A percentile compares a stretch with the other conserved stretches of the same genome.
Conservation (phyloP, 306 rosid genomes). For the Castanea mollissima region DNA sequence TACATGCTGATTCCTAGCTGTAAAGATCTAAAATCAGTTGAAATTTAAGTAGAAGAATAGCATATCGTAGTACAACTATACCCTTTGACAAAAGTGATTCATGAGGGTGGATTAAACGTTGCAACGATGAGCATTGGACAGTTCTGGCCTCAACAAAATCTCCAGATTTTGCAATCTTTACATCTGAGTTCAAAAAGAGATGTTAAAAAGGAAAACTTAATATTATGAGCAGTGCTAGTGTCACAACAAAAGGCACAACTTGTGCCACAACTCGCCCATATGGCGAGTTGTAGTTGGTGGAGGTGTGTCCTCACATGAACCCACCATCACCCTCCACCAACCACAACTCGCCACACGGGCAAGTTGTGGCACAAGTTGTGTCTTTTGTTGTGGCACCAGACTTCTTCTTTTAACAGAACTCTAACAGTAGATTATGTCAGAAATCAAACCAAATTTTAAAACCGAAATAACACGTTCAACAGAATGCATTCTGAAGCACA, state of each 20-base stretch:
- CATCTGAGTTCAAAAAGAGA: constrained; percentile 41
- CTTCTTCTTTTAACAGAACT: not conserved
- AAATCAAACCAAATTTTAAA: not conserved
- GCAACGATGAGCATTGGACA: constrained; percentile 65
- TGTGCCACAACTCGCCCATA: too few relatives aligned
- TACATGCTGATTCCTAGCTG: not conserved
- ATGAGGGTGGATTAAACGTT: constrained; percentile 51
- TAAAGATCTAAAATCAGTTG: not conserved
- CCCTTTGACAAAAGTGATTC: constrained; percentile 63
- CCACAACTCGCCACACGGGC: too few relatives aligned
- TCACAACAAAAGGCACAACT: too few relatives aligned
- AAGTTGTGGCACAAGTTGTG: too few relatives aligned
- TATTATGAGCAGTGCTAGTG: too few relatives aligned
- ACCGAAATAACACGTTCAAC: not conserved
- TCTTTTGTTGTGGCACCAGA: too few relatives aligned
- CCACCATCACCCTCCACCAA: too few relatives aligned
- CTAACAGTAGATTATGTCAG: not conserved
- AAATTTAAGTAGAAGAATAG: not conserved
- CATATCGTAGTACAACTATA: constrained; percentile 9
- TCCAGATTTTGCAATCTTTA: constrained; percentile 64
- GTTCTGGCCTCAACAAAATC: constrained; percentile 64
- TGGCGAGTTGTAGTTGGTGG: too few relatives aligned
- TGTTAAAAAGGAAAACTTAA: not conserved
- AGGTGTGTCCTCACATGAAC: too few relatives aligned
- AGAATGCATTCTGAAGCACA: not conserved